Conservation (phyloP, 2,329 filamentous ascomycete species). For the Geosmithia morbida region DNA sequence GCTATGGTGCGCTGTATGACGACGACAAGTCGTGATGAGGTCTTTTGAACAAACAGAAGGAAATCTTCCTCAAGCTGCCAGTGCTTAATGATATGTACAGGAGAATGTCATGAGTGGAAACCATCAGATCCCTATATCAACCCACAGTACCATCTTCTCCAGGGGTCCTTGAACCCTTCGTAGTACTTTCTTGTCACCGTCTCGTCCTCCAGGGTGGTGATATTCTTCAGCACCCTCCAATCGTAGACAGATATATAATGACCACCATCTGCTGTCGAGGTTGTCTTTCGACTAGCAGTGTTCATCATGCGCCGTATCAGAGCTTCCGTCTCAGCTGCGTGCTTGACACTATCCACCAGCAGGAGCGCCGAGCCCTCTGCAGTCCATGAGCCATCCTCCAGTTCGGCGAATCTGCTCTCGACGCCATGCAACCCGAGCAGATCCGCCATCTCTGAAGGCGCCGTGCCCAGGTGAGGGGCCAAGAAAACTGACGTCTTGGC, state of each 20-base stretch:
- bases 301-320: slow-evolving; percentile 18
- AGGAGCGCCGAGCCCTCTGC: slow-evolving; percentile 12
- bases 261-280: slow-evolving; percentile 1
- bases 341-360: slow-evolving; percentile 24
- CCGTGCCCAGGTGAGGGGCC: slow-evolving; percentile 22
- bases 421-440: slow-evolving; percentile 29
- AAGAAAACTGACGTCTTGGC: slow-evolving; percentile 22
- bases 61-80: too few species aligned
- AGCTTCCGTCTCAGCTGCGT: slow-evolving; percentile 13
- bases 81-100: too few species aligned
- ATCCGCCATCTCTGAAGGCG: slow-evolving; percentile 18
- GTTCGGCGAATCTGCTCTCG: slow-evolving; percentile 14
- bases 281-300: neutral
- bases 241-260: slow-evolving; percentile 24
- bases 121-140: slow-evolving; percentile 9
- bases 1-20: slow-evolving; percentile 40
- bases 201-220: slow-evolving; percentile 23
- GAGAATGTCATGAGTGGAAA: too few species aligned
- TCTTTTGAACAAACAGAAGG: too few species aligned
- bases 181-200: slow-evolving; percentile 14
- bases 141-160: slow-evolving; percentile 28
- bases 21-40: slow-evolving; percentile 16
- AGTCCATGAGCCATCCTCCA: slow-evolving; percentile 9
- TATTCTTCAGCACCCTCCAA: slow-evolving; percentile 27
- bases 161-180: slow-evolving; percentile 22